These are phyloP conservation scores for Pyronema domesticum DNA, from an alignment of 495 filamentous ascomycete genomes.

Conservation along the genomic window DNA sequence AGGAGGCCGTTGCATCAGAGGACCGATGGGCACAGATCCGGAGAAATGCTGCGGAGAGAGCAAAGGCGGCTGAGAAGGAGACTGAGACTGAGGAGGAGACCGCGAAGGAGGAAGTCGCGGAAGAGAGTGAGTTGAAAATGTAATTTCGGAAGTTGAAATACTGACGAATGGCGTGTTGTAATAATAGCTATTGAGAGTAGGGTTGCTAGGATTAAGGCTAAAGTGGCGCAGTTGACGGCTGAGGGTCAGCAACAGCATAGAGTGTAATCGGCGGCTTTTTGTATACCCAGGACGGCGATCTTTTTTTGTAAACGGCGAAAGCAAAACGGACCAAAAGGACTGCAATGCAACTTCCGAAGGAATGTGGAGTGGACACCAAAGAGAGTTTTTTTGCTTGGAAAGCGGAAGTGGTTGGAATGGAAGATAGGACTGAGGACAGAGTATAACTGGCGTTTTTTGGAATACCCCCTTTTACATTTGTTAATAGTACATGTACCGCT, in stretches of 20 bases:
- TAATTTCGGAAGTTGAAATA: neutral
- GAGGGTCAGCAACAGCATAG: constrained; percentile 26
- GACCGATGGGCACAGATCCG: constrained; percentile 91
- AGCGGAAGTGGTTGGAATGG: too few species aligned
- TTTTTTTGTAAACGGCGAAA: too few species aligned
- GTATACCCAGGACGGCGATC: too few species aligned
- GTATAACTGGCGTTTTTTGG: too few species aligned
- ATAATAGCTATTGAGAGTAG: constrained; percentile 72
- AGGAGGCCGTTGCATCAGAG: constrained; percentile 10
- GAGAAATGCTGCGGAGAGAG: constrained; percentile 77
- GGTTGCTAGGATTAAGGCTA: constrained; percentile 91
- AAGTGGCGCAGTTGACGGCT: constrained; percentile 85
- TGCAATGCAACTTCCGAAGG: too few species aligned
- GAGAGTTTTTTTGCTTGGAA: too few species aligned
- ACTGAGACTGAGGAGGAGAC: constrained; percentile 6
- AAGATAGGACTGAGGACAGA: too few species aligned
- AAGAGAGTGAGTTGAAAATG: constrained; percentile 62
- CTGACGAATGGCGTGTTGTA: constrained; percentile 3
- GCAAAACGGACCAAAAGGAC: too few species aligned
- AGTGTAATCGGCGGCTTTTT: too few species aligned
- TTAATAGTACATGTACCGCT: too few species aligned
- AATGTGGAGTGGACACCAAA: too few species aligned
- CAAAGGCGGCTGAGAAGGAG: constrained; percentile 25
- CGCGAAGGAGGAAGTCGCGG: constrained; percentile 23
- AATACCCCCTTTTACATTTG: too few species aligned